Evolutionary conservation across 2,329 filamentous ascomycete genomes (phyloP), one percentile per base, ranked within the genome.

Genomic region (Trichoderma harzianum): DNA sequence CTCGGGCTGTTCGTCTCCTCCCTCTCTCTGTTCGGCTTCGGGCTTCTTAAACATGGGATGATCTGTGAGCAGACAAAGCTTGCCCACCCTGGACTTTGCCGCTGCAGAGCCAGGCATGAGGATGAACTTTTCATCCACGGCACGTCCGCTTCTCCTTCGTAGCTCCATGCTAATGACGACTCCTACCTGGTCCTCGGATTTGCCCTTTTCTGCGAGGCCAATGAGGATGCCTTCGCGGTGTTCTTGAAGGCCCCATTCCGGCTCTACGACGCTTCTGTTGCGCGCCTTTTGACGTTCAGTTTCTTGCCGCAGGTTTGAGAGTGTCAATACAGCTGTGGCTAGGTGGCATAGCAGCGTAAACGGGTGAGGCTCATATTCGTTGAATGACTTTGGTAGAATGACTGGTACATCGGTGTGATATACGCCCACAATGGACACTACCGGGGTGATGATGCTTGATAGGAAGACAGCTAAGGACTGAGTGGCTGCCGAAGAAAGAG

Each of bases 121-220:
- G 63, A 90, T 84, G 72, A 91, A 91, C 61, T 82, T 85, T 81
- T 98, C 95, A 10, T 87, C 82, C 18, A 97, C 91, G 0, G 91
- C 89, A 5, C 94, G 86, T 0, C 95, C 95, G 76, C 92, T 95
- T 76, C 94, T 92, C 70, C 95, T 86, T 12, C 96, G 87, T 76
- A 97, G 88, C 81, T 99, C 95, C 88, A 97, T 92, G 77, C 93
- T 90, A 7, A 98, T 80, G 1, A 97, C 93, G 0, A 95, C 92
- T 1, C 84, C 83, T 11, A 74, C 72, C 69, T 76, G 75, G 47
- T 78, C 79, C 7, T 76, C 76, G 1, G 77, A 75, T 36, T 85
- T 85, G n/a, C 86, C 85, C 4, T 85, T 83, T 53, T 83, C 80
- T 69, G 82, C 82, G 72, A 93, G 83, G 3, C 93, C 92, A 62